A percentile compares a stretch with the other conserved stretches of the same genome.
Evolutionary conservation across 2,329 filamentous ascomycete species (phyloP).

Genomic region (Fusarium sp.): DNA sequence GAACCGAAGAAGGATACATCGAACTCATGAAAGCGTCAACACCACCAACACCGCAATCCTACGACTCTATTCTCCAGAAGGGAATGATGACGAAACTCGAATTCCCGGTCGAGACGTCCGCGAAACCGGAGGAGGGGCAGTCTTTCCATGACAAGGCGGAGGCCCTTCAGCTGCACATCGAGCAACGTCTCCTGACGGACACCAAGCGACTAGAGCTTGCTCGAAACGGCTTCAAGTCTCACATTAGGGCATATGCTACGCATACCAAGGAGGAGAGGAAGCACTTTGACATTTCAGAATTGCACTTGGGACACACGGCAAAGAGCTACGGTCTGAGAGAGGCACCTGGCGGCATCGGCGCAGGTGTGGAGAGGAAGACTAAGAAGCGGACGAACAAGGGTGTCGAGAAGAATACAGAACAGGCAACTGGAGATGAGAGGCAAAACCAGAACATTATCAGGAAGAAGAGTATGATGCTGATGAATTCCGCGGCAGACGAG

Average conservation of each 20-base stretch:
- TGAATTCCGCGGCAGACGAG: slow-evolving; percentile 70
- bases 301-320: slow-evolving; percentile 92
- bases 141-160: slow-evolving; percentile 63
- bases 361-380: slow-evolving; percentile 59
- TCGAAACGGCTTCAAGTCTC: slow-evolving; percentile 86
- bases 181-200: slow-evolving; percentile 68
- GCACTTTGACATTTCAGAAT: slow-evolving; percentile 89
- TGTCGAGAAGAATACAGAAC: slow-evolving; percentile 49
- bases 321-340: slow-evolving; percentile 94
- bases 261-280: slow-evolving; percentile 85
- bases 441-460: slow-evolving; percentile 57
- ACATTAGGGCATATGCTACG: slow-evolving; percentile 94
- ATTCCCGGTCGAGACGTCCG: slow-evolving; percentile 75
- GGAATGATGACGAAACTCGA: slow-evolving; percentile 70
- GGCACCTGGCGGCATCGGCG: slow-evolving; percentile 82
- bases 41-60: slow-evolving; percentile 59
- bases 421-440: slow-evolving; percentile 45
- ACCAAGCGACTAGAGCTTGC: slow-evolving; percentile 80
- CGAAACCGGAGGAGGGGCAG: slow-evolving; percentile 52
- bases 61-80: slow-evolving; percentile 68
- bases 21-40: slow-evolving; percentile 68
- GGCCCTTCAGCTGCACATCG: slow-evolving; percentile 66
- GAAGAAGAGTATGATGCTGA: slow-evolving; percentile 72
- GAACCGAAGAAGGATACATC: slow-evolving; percentile 91
- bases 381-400: slow-evolving; percentile 51